Conservation (phyloP, 345 rosid species). For the Lepidium sativum region DNA sequence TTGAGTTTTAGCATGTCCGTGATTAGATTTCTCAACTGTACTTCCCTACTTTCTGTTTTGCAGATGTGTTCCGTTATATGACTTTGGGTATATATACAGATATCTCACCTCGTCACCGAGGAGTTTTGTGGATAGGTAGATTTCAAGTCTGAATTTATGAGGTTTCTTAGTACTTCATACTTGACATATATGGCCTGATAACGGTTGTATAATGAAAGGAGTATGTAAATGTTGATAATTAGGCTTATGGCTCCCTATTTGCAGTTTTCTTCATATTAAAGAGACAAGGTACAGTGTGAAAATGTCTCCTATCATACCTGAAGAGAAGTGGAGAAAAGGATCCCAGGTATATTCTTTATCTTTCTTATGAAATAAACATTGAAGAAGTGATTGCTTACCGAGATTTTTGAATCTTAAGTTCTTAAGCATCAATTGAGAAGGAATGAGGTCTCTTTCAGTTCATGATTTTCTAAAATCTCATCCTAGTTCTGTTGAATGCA, state of each 20-base stretch:
- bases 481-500: slow-evolving; percentile 30
- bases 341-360: slow-evolving; percentile 55
- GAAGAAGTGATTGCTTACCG: neutral
- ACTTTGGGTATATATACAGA: slow-evolving; percentile 71
- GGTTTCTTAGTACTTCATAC: slow-evolving; percentile 32
- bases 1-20: too few relatives aligned
- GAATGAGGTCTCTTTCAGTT: neutral
- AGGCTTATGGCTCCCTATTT: slow-evolving; percentile 5
- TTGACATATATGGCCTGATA: slow-evolving; percentile 5
- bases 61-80: slow-evolving; percentile 91
- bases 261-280: slow-evolving; percentile 63
- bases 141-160: slow-evolving; percentile 17
- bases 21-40: neutral
- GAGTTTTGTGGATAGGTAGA: slow-evolving; percentile 98
- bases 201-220: slow-evolving; percentile 2
- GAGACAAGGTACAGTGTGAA: slow-evolving; percentile 57
- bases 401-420: neutral
- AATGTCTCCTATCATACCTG: slow-evolving; percentile 62
- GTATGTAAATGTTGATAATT: neutral
- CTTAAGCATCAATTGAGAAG: neutral
- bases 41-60: slow-evolving; percentile 26
- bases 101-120: slow-evolving; percentile 70
- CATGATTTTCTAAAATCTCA: neutral
- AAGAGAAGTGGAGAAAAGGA: slow-evolving; percentile 80
- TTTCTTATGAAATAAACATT: neutral